Evolutionary conservation across 441 rosid genomes (phyloP).

Genomic region (Lepidium campestre): DNA sequence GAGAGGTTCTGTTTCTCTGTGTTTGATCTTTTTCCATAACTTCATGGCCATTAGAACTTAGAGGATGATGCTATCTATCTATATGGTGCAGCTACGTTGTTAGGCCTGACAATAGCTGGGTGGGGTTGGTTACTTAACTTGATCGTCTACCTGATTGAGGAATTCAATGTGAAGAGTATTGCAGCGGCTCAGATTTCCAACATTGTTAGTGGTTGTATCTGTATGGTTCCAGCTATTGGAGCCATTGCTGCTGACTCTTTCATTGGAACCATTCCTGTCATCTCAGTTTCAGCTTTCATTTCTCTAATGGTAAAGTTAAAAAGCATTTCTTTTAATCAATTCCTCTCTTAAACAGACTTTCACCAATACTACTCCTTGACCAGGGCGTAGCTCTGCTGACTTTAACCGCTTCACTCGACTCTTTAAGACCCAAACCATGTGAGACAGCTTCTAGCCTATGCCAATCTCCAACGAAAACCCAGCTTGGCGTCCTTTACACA

Average conservation of each 20-base stretch:
- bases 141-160: constrained; percentile 43
- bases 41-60: background rate
- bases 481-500: constrained; percentile 33
- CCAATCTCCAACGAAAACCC: constrained; percentile 30
- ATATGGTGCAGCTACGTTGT: constrained; percentile 29
- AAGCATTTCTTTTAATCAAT: background rate
- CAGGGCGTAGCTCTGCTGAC: constrained; percentile 35
- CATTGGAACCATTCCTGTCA: constrained; percentile 41
- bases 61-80: background rate
- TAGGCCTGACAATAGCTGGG: constrained; percentile 30
- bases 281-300: constrained; percentile 37
- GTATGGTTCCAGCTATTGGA: constrained; percentile 38
- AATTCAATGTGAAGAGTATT: constrained; percentile 40
- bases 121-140: constrained; percentile 41
- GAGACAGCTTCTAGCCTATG: constrained; percentile 28
- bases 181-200: constrained; percentile 43
- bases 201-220: constrained; percentile 36
- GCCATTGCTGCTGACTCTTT: constrained; percentile 41
- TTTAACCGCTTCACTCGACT: constrained; percentile 34
- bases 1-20: constrained; percentile 5
- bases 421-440: constrained; percentile 32
- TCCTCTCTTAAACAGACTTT: constrained; percentile 9
- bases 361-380: constrained; percentile 18
- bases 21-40: background rate
- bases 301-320: constrained; percentile 27